A percentile compares a stretch with the other conserved stretches of the same genome.
These are phyloP conservation scores for Globisporangium canariense DNA, from an alignment of 352 stramenopile genomes.

Conservation along the genomic window DNA sequence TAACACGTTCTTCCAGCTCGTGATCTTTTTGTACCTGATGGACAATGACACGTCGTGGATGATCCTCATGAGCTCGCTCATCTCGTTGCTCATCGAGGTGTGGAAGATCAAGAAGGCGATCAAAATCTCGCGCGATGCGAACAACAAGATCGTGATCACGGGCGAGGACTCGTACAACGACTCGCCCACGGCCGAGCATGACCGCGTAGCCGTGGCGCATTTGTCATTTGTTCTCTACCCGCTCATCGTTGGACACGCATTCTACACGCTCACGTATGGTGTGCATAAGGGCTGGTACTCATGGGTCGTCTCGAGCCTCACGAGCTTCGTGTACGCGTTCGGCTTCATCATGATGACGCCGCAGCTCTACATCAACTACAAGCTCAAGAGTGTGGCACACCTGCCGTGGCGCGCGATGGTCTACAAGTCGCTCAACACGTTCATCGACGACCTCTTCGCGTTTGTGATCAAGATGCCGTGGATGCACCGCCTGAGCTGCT, in stretches of 20 bases:
- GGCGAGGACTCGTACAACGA: conserved; percentile 82
- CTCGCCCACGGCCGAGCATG: conserved; percentile 78
- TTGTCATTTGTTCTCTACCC: conserved; percentile 84
- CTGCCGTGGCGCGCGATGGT: conserved; percentile 97
- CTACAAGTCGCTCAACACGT: conserved; percentile 98
- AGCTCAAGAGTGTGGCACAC: conserved; percentile 95
- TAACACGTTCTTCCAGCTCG: conserved; percentile 96
- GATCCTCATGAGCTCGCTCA: conserved; percentile 87
- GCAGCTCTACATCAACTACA: conserved; percentile 99
- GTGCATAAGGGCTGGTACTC: conserved; percentile 97
- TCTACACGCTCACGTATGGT: conserved; percentile 92
- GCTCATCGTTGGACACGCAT: conserved; percentile 91
- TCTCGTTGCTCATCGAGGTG: conserved; percentile 84
- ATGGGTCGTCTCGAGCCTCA: conserved; percentile 96
- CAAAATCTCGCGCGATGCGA: conserved; percentile 71
- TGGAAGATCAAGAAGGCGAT: conserved; percentile 95
- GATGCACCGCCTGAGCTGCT: conserved; percentile 97
- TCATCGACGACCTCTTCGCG: conserved; percentile 97
- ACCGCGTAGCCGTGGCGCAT: conserved; percentile 81
- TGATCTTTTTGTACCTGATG: conserved; percentile 98
- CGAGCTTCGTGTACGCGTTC: conserved; percentile 98
- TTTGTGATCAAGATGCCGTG: conserved; percentile 98
- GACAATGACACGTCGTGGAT: conserved; percentile 97
- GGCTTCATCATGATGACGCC: conserved; percentile 99
- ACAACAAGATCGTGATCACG: conserved; percentile 81